Evolutionary conservation across 495 filamentous ascomycete genomes (phyloP), one percentile per base, ranked within the genome.

Genomic region (Penicilliopsis zonata): DNA sequence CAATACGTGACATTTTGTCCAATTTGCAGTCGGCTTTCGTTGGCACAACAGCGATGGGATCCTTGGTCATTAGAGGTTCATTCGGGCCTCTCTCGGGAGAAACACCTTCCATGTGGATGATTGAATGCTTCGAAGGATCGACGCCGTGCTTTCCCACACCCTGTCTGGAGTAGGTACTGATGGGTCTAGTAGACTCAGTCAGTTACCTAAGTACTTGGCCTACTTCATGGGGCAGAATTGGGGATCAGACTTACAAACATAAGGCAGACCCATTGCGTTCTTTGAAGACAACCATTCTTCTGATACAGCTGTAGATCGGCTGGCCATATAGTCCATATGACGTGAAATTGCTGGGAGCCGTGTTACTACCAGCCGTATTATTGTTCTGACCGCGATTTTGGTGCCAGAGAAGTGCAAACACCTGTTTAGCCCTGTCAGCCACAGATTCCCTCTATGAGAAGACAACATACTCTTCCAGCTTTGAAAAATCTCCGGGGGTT

Each of bases 1-100:
- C 67, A 13, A 69, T 27, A 5, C 63, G 46, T 1, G 63, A 67
- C 43, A 53, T 52, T 0, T 24, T 4, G 28, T 69, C 52, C 2
- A 69, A 36, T 16, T 36, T 50, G 27, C 46, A 33, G 6, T 49
- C 41, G 6, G 33, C 34, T 13, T 16, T 38, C 1, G 29, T 36
- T 2, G 53, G 51, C 13, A 28, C 31, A 13, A 63, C 45, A 14
- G 47, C 47, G 3, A 63, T 9, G 9, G 57, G 47, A 10, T 42
- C 34, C 33, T 63, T 63, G 3, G 30, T 38, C 49, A 61, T 48
- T 12, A 13, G 26, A 2, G 46, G 40, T 37, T 61, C 55, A 9
- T 24, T 26, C 0, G 8, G 8, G 1, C 31, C 29, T 23, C 3
- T 13, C 1, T 4, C 10, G 4, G 59, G 46, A 2, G 16, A 15